These are phyloP conservation scores for Chenopodium album DNA, from an alignment of 148 eudicot genomes.

Conservation along the genomic window DNA sequence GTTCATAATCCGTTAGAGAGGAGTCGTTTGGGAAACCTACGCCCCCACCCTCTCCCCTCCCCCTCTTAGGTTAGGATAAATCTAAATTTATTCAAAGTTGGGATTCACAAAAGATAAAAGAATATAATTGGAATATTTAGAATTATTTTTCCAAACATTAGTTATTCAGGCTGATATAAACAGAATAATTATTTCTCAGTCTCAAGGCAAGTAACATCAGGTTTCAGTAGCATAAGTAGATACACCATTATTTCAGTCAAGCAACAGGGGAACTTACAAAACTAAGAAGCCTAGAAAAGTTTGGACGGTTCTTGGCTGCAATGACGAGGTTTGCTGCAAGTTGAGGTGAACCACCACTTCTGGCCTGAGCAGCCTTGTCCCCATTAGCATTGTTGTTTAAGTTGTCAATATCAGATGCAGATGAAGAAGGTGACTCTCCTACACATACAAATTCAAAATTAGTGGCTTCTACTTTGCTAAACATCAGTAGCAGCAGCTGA, in stretches of 20 bases:
- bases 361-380: slow-evolving; percentile 67
- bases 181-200: neutral
- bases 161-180: neutral
- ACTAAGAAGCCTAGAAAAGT: slow-evolving; percentile 58
- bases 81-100: neutral
- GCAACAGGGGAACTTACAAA: slow-evolving; percentile 60
- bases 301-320: slow-evolving; percentile 65
- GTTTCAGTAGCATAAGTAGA: neutral
- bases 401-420: slow-evolving; percentile 96
- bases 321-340: slow-evolving; percentile 63
- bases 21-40: neutral
- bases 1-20: neutral
- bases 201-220: neutral
- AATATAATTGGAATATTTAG: neutral
- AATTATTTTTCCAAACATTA: too few relatives aligned
- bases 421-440: slow-evolving; percentile 99
- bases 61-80: neutral
- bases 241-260: neutral
- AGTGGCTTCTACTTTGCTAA: slow-evolving; percentile 2
- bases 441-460: slow-evolving; percentile 18
- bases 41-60: neutral
- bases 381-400: slow-evolving; percentile 63
- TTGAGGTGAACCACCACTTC: slow-evolving; percentile 67
- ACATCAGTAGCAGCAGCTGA: slow-evolving; percentile 4
- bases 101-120: too few relatives aligned